These are phyloP conservation scores for Penstemon eatonii DNA, from an alignment of 257 asterid genomes.

Conservation along the genomic window DNA sequence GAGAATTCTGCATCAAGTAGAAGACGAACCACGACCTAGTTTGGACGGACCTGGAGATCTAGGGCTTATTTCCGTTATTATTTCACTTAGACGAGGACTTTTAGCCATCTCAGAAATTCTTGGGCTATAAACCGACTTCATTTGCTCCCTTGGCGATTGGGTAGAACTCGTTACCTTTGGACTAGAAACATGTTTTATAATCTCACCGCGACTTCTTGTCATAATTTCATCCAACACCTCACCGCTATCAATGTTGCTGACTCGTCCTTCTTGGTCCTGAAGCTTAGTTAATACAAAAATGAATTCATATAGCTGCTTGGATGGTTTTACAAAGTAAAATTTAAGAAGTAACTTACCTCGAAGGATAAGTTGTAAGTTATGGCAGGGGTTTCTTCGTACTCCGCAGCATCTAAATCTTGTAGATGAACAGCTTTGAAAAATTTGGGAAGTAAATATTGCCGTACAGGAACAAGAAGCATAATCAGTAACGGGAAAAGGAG, in stretches of 20 bases:
- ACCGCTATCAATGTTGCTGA: slow-evolving; percentile 44
- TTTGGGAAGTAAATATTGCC: slow-evolving; percentile 84
- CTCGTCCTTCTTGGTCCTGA: slow-evolving; percentile 53
- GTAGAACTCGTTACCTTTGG: slow-evolving; percentile 75
- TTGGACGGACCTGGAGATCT: slow-evolving; percentile 52
- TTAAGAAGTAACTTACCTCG: slow-evolving; percentile 47
- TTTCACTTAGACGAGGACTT: slow-evolving; percentile 64
- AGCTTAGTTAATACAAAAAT: not conserved
- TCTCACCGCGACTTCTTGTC: slow-evolving; percentile 92
- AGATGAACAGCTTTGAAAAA: slow-evolving; percentile 87
- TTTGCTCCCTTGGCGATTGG: slow-evolving; percentile 48
- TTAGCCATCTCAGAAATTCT: slow-evolving; percentile 38
- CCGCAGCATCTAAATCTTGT: slow-evolving; percentile 94
- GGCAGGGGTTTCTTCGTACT: slow-evolving; percentile 70
- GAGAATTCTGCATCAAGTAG: slow-evolving; percentile 31
- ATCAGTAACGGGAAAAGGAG: slow-evolving; percentile 88
- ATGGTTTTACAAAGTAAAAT: not conserved
- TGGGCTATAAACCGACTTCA: slow-evolving; percentile 54
- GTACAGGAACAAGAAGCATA: slow-evolving; percentile 90
- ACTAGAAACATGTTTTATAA: slow-evolving; percentile 56
- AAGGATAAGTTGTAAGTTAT: slow-evolving; percentile 54
- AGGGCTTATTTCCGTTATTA: slow-evolving; percentile 51
- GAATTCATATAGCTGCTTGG: too few relatives aligned
- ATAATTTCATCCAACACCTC: slow-evolving; percentile 78
- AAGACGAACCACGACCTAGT: slow-evolving; percentile 47